These are phyloP conservation scores for Pichia membranifaciens DNA, from an alignment of 805 yeast genomes.

Conservation along the genomic window DNA sequence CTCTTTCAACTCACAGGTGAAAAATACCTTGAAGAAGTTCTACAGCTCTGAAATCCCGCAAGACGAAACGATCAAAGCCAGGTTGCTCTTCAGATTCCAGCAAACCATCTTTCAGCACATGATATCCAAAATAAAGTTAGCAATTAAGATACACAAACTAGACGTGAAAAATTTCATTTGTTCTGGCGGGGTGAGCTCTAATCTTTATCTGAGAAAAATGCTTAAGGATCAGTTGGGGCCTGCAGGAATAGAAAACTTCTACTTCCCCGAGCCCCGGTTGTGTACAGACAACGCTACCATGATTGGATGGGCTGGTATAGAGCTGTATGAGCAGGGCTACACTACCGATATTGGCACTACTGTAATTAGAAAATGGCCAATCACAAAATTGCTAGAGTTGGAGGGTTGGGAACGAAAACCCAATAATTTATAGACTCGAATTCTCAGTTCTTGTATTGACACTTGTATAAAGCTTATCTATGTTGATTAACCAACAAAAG, in stretches of 20 bases:
- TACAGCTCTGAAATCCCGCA: conserved; percentile 16
- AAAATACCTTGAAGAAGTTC: conserved; percentile 24
- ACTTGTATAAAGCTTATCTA: not conserved
- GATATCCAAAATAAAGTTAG: conserved; percentile 52
- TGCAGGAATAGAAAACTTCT: conserved; percentile 34
- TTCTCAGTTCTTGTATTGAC: not conserved
- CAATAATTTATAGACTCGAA: not conserved
- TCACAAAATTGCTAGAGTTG: conserved; percentile 42
- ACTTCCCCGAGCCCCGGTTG: conserved; percentile 62
- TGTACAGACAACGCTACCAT: conserved; percentile 95
- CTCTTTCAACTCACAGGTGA: conserved; percentile 41
- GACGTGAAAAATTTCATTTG: conserved; percentile 54
- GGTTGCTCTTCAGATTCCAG: conserved; percentile 57
- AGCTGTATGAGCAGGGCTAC: conserved; percentile 55
- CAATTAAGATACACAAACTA: conserved; percentile 37
- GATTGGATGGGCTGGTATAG: conserved; percentile 98
- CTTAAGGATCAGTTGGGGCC: conserved; percentile 34
- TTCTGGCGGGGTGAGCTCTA: conserved; percentile 95
- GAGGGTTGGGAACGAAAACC: conserved; percentile 43
- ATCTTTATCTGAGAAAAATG: conserved; percentile 46
- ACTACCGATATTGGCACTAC: conserved; percentile 47
- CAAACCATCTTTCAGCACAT: conserved; percentile 67
- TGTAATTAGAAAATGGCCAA: conserved; percentile 84
- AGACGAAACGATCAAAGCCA: conserved; percentile 29
- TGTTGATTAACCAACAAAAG: too few relatives aligned